These are phyloP conservation scores for Yarrowia hollandica DNA, from an alignment of 805 yeast genomes.

Conservation along the genomic window DNA sequence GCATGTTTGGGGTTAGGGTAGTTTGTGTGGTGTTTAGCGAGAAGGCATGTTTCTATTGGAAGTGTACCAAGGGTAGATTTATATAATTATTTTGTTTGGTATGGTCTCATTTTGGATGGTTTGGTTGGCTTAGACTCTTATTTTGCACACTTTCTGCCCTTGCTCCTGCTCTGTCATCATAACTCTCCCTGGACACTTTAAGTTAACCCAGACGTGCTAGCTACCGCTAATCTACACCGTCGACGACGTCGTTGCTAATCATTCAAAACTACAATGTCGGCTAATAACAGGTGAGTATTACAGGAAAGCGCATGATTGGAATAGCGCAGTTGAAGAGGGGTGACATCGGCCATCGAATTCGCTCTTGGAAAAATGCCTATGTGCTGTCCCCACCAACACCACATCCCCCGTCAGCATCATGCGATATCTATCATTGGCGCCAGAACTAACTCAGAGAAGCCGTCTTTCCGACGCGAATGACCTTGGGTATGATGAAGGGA, in stretches of 20 bases:
- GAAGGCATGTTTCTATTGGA: neutral
- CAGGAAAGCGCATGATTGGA: neutral
- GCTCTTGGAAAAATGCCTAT: neutral
- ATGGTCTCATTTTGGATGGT: neutral
- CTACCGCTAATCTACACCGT: slow-evolving; percentile 25
- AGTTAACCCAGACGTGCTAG: slow-evolving; percentile 24
- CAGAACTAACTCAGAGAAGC: slow-evolving; percentile 62
- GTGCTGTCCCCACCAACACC: neutral
- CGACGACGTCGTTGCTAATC: slow-evolving; percentile 25
- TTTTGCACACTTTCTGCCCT: no score
- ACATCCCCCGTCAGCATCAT: no score
- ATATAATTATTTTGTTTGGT: neutral
- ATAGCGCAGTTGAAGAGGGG: no score
- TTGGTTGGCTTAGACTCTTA: no score
- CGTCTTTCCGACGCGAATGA: slow-evolving; percentile 97
- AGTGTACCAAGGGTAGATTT: no score
- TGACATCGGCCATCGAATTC: neutral
- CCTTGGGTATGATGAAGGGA: slow-evolving; percentile 89
- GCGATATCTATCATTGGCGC: neutral
- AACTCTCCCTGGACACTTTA: neutral
- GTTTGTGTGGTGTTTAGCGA: no score
- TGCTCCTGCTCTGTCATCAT: neutral
- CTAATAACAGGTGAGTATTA: slow-evolving; percentile 23
- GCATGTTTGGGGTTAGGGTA: slow-evolving; percentile 21
- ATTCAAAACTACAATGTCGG: slow-evolving; percentile 12